Evolutionary conservation across 192 early-diverging fungal genomes (phyloP), one percentile per base, ranked within the genome.

Genomic region (Coemansia sp.): DNA sequence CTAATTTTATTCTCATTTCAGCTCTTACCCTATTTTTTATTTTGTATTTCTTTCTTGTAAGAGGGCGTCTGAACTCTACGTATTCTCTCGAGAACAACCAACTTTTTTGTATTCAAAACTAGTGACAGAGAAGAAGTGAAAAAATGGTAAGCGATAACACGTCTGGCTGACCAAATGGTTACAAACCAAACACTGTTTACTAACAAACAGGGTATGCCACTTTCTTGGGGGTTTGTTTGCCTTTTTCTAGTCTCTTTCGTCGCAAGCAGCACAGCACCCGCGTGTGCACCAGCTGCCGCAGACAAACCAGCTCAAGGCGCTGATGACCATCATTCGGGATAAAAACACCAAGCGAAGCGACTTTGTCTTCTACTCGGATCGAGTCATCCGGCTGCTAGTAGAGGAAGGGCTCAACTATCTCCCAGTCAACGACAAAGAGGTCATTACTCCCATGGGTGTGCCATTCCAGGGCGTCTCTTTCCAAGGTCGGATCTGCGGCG

Each of bases 331-430:
- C 51, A 94, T 97, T 62, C 87, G 95, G 50, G 84, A 87, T 75
- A 85, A 87, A 49, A 65, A 87, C 55, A 95, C 96, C 0, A 71
- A 81, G 68, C 88, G 96, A 29, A 86, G 87, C 40, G 96, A 97
- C 78, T 97, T 97, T 82, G 93, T 97, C 59, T 97, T 97, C 83
- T 93, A 94, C 80, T 88, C 92, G 22, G 91, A 93, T 78, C 86
- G 92, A 48, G 87, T 93, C 52, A 93, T 91, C 68, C 88, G 96
- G 17, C 87, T 93, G 14, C 82, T 97, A 28, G 91, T 97, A 34
- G 96, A 97, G 76, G 96, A 95, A 85, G 92, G 93, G 4, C 87
- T 97, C 67, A 94, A 95, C 86, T 89, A 95, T 70, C 76, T 97
- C 45, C 93, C 94, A 3, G 91, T 95, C 18, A 84, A 91, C 12